Conservation (phyloP, 75 land plant genomes). For the Adiantum capillusveneris region DNA sequence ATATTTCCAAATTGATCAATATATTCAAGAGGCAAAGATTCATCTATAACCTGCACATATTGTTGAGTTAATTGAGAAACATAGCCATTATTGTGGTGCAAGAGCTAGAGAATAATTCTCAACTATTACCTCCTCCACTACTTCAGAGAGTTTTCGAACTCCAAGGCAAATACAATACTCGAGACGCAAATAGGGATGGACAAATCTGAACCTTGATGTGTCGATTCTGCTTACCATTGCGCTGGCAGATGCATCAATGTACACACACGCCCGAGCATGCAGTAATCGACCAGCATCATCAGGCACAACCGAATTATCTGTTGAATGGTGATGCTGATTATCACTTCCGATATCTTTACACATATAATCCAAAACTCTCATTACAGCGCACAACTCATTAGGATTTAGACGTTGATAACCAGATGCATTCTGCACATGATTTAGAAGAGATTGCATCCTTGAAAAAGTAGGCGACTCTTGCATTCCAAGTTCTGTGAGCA, state of each 20-base stretch:
- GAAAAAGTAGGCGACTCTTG: slow-evolving; percentile 57
- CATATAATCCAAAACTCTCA: slow-evolving; percentile 60
- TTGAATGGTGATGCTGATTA: neutral
- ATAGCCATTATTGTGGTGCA: neutral
- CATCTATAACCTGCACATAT: slow-evolving; percentile 58
- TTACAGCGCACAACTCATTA: slow-evolving; percentile 87
- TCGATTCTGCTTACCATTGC: slow-evolving; percentile 61
- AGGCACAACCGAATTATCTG: slow-evolving; percentile 49
- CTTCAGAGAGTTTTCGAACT: slow-evolving; percentile 83
- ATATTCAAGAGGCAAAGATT: slow-evolving; percentile 32
- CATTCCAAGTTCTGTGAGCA: slow-evolving; percentile 72
- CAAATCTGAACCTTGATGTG: slow-evolving; percentile 71
- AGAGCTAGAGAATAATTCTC: neutral
- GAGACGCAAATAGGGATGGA: slow-evolving; percentile 61
- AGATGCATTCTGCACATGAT: slow-evolving; percentile 51
- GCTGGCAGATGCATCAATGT: slow-evolving; percentile 66
- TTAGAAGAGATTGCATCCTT: slow-evolving; percentile 55
- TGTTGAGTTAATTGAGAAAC: neutral
- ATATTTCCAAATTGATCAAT: slow-evolving; percentile 47
- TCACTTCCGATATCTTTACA: slow-evolving; percentile 45
- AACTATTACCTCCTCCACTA: slow-evolving; percentile 67
- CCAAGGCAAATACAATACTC: slow-evolving; percentile 50
- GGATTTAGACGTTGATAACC: slow-evolving; percentile 93
- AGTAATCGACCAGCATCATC: slow-evolving; percentile 90
- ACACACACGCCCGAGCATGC: slow-evolving; percentile 84